Evolutionary conservation across 1,139 yeast genomes (phyloP), one percentile per base, ranked within the genome.

Genomic region (Blastobotrys serpentis): DNA sequence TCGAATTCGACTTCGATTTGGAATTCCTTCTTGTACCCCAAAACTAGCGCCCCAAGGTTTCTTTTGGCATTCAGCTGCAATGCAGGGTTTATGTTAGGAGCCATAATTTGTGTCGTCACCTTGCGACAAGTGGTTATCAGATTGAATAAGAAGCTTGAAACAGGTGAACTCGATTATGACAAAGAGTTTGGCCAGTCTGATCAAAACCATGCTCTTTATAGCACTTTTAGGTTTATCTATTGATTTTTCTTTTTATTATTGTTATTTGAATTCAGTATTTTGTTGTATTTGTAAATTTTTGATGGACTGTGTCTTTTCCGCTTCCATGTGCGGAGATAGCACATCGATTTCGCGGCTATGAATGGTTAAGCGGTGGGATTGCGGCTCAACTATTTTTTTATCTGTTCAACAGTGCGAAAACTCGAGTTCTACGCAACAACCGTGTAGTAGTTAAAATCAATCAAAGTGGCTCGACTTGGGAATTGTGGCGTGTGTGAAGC

Each of bases 401-500:
- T n/a, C n/a, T n/a, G n/a, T n/a, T n/a, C n/a, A n/a, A n/a, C n/a
- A 30, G 7, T 7, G 36, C 13, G 11, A n/a, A 30, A 6, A 7
- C n/a, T 25, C 11, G n/a, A n/a, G n/a, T n/a, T n/a, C n/a, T n/a
- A n/a, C n/a, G n/a, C 26, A 23, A 10, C 26, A 6, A 23, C 26
- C 18, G 18, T 19, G 37, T 33, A 33, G 37, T 10, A 6, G 8
- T 34, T 5, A 22, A 7, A 34, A 17, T 34, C 6, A 19, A 11
- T 37, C 41, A 30, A 30, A 13, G 34, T 42, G 45, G 45, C 39
- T 10, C 19, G 51, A 43, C 34, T 58, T 10, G 63, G 63, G 19
- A 54, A 54, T 36, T 79, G 84, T 61, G 68, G 61, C 41, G 71
- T 81, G 21, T 81, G 85, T 59, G 52, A 58, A 4, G 57, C 51